Percentiles rank a stretch among this genome's conserved stretches.
These are phyloP conservation scores for Aspergillus glaucus DNA, from an alignment of 2,329 filamentous ascomycete species.

Conservation along the genomic window DNA sequence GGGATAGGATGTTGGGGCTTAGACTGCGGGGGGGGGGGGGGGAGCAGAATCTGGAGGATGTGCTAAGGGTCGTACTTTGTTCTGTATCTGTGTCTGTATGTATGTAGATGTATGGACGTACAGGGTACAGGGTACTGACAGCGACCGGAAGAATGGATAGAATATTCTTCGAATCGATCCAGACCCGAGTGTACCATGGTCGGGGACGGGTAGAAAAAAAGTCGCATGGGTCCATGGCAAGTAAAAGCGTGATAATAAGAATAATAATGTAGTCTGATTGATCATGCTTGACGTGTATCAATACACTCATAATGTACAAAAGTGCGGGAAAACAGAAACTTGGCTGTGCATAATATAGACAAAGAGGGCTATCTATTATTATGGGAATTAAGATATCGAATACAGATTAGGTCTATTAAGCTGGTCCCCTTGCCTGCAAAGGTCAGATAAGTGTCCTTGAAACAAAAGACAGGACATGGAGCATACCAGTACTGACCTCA, in stretches of 20 bases:
- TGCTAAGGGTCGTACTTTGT: no score
- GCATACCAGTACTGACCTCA: not conserved
- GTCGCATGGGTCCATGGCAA: not conserved
- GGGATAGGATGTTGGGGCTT: no score
- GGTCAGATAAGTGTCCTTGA: not conserved
- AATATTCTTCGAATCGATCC: not conserved
- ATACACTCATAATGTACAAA: no score
- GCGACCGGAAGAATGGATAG: not conserved
- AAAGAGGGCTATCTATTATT: conserved; percentile 1
- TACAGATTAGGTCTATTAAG: not conserved
- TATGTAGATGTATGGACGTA: no score
- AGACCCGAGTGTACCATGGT: not conserved
- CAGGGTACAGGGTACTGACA: no score
- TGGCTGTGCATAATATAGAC: conserved; percentile 1
- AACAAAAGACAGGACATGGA: no score
- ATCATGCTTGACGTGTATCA: no score
- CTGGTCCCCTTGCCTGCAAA: not conserved
- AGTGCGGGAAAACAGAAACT: not conserved
- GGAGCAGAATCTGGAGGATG: no score
- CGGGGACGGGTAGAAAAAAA: not conserved
- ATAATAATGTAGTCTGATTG: not conserved
- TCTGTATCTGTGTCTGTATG: no score
- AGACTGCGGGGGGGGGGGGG: no score
- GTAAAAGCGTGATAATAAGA: not conserved
- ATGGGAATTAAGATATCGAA: not conserved